Evolutionary conservation across 2,329 filamentous ascomycete species (phyloP).

Genomic region (Pseudogymnoascus sp.): DNA sequence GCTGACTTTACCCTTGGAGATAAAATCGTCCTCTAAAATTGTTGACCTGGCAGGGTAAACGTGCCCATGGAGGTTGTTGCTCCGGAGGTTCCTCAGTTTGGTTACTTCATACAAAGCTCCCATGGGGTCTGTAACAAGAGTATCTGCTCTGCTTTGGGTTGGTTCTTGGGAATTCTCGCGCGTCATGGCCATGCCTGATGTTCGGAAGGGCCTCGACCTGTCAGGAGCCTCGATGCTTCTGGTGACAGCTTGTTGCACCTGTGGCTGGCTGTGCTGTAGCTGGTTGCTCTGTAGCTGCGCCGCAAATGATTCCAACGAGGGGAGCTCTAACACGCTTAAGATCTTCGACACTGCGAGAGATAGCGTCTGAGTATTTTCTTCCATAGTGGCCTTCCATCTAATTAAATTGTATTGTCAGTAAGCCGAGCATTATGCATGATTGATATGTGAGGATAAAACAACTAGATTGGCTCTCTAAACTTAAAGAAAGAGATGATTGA

Average conservation of each 20-base stretch:
- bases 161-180: conserved; percentile 31
- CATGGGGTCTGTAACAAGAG: conserved; percentile 32
- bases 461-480: neutral
- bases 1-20: conserved; percentile 38
- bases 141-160: conserved; percentile 29
- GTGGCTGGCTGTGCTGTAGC: conserved; percentile 13
- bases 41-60: conserved; percentile 20
- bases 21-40: conserved; percentile 38
- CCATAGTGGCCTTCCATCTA: conserved; percentile 38
- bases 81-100: conserved; percentile 34
- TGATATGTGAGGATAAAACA: neutral
- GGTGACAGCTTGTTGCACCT: conserved; percentile 5
- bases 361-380: conserved; percentile 33
- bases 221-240: neutral
- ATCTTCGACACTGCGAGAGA: conserved; percentile 37
- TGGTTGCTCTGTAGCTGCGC: neutral
- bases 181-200: conserved; percentile 34
- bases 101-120: conserved; percentile 46
- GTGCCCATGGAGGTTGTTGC: conserved; percentile 27
- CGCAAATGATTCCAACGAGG: conserved; percentile 31
- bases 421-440: neutral
- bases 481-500: neutral
- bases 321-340: conserved; percentile 34
- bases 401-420: neutral
- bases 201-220: conserved; percentile 19